Conservation (phyloP, 441 rosid genomes). For the Bruguiera hainesii region DNA sequence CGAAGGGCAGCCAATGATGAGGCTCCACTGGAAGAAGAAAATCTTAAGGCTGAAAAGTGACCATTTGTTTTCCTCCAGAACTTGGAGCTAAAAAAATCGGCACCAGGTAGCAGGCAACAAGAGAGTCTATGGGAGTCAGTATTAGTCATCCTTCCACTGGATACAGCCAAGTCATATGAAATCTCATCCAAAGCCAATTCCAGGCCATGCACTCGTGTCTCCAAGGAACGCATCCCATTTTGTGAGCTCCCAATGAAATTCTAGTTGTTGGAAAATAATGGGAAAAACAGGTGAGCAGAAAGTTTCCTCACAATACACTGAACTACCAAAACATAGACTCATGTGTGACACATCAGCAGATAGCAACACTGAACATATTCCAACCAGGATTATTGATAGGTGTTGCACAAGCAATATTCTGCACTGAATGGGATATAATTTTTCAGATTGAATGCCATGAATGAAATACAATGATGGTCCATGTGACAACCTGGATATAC, state of each 20-base stretch:
- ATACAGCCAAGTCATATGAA: constrained; percentile 78
- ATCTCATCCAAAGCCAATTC: constrained; percentile 90
- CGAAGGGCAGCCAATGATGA: constrained; percentile 27
- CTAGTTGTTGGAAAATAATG: constrained; percentile 31
- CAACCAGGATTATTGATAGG: too few relatives aligned
- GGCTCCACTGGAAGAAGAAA: constrained; percentile 38
- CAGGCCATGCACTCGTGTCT: constrained; percentile 82
- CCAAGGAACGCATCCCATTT: constrained; percentile 71
- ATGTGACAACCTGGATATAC: not conserved
- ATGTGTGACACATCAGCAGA: not conserved
- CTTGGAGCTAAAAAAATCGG: constrained; percentile 62
- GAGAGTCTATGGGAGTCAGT: constrained; percentile 37
- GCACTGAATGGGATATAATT: too few relatives aligned
- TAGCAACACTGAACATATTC: not conserved
- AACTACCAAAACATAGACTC: not conserved
- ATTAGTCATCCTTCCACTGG: constrained; percentile 69
- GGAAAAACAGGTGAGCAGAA: constrained; percentile 13
- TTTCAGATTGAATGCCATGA: not conserved
- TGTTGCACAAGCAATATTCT: too few relatives aligned
- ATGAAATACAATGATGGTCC: not conserved
- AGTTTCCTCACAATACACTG: not conserved
- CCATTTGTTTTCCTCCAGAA: constrained; percentile 69
- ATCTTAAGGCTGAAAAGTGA: constrained; percentile 37
- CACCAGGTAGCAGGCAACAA: constrained; percentile 76
- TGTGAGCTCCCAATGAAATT: constrained; percentile 84